Conservation (phyloP, 768 basidiomycete genomes). For the Coprinopsis strossmayeri region DNA sequence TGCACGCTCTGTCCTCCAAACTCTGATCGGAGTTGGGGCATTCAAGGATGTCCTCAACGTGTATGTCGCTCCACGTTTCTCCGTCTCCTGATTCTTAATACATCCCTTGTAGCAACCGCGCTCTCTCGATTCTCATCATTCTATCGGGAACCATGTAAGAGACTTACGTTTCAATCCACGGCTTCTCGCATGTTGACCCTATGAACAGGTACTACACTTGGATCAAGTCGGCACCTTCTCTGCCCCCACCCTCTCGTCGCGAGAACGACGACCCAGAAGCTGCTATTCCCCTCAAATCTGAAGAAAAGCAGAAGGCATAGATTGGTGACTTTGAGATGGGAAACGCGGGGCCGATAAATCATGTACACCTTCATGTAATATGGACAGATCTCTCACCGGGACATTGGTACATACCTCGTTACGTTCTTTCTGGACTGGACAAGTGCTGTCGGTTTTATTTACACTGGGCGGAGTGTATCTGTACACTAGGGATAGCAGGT, state of each 20-base stretch:
- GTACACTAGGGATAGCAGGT: too few species aligned
- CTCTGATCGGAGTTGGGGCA: slow-evolving; percentile 68
- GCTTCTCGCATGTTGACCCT: not conserved
- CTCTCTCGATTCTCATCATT: slow-evolving; percentile 59
- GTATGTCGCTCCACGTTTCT: slow-evolving; percentile 37
- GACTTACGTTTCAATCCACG: not conserved
- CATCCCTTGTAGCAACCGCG: slow-evolving; percentile 46
- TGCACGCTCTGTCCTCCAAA: slow-evolving; percentile 78
- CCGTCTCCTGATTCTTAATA: slow-evolving; percentile 1
- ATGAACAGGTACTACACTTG: slow-evolving; percentile 50
- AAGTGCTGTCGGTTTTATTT: too few species aligned
- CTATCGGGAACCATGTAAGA: slow-evolving; percentile 61
- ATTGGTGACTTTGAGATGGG: not conserved
- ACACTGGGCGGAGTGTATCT: too few species aligned
- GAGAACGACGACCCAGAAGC: slow-evolving; percentile 3
- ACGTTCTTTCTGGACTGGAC: too few species aligned
- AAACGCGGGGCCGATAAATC: too few species aligned
- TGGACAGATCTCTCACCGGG: too few species aligned
- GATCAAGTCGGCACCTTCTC: slow-evolving; percentile 21
- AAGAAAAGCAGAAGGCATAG: not conserved
- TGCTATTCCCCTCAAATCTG: not conserved
- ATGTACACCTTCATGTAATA: too few species aligned
- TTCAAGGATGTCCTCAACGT: slow-evolving; percentile 69
- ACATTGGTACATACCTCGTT: too few species aligned
- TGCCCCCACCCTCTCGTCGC: slow-evolving; percentile 7